Evolutionary conservation across 2,329 filamentous ascomycete species (phyloP), one percentile per base, ranked within the genome.

Genomic region (Metarhizium humberi): DNA sequence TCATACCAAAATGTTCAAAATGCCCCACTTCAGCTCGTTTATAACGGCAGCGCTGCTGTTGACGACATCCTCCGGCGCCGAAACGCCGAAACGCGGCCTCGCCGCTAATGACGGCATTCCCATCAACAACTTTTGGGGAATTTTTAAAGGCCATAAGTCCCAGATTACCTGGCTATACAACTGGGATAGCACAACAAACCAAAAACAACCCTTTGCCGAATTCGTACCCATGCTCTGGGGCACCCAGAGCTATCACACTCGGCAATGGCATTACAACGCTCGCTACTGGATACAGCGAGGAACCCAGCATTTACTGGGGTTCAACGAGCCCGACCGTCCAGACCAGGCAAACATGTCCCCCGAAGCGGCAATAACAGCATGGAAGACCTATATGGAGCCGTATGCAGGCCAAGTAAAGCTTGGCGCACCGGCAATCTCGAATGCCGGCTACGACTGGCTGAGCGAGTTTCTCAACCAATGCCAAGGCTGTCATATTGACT

Each of bases 391-490:
- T 66, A 75, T 78, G 68, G 63, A 74, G 59, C 75, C 72, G 1
- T 76, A 72, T 59, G 67, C 69, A 32, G 70, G 69, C 52, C 67
- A 73, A 55, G 75, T 71, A 49, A 69, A 71, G 58, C 68, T 78
- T 48, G 74, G 74, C 55, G 69, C 74, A 6, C 77, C 77, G 4
- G 68, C 73, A 50, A 75, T 79, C 45, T 77, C 76, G 59, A 78
- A 77, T 61, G 74, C 71, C 49, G 67, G 63, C 11, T 68, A 76
- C 32, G 62, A 66, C 50, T 79, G 72, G 69, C 65, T 79, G n/a
- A 58, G 61, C 20, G 61, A 66, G 34, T 79, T 78, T 67, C 48
- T 78, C 38, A 54, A 56, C n/a, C 60, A 64, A 6, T 78, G 76
- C 66, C 61, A 59, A 14, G 65, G 60, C 47, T 77, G 73, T 68